phyloP scores from a whole-genome alignment of 106 monocot species.

The Ottelia alismoides region DNA sequence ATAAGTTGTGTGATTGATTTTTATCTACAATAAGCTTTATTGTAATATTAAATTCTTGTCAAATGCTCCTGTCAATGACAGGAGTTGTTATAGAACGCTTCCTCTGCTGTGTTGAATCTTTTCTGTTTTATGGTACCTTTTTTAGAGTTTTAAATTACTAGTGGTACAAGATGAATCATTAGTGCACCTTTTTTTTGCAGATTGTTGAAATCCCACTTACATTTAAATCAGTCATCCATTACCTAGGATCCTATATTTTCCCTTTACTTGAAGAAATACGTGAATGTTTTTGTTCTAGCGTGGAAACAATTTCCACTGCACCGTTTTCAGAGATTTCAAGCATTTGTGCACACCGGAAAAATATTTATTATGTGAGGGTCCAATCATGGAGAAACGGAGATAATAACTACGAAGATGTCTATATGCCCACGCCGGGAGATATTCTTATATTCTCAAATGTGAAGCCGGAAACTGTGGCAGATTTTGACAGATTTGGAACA shows the following conservation, averaged over 20 bases:
- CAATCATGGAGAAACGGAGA: not conserved
- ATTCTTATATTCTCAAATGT: slow-evolving; percentile 3
- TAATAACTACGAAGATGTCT: not conserved
- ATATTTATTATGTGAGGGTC: slow-evolving; percentile 2
- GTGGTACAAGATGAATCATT: no score
- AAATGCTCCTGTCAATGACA: no score
- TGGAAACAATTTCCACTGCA: not conserved
- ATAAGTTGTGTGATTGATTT: no score
- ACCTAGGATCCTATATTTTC: slow-evolving; percentile 1
- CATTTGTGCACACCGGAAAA: not conserved
- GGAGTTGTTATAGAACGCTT: no score
- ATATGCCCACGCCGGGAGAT: slow-evolving; percentile 10
- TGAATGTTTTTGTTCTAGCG: slow-evolving; percentile 1
- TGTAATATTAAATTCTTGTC: no score
- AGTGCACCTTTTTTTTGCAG: slow-evolving; percentile 2
- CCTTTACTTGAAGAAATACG: slow-evolving; percentile 14
- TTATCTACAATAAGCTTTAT: no score
- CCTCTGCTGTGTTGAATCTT: no score
- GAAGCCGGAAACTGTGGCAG: slow-evolving; percentile 1
- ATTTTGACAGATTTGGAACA: slow-evolving; percentile 6
- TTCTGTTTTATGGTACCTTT: no score
- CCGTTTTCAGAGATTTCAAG: slow-evolving; percentile 5
- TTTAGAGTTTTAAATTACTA: no score
- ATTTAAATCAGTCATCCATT: slow-evolving; percentile 4
- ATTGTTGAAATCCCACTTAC: slow-evolving; percentile 7